Percentiles rank a stretch among this genome's conserved stretches.
phyloP scores from a whole-genome alignment of 305 asterid genomes.

The Fraxinus angustifolia region DNA sequence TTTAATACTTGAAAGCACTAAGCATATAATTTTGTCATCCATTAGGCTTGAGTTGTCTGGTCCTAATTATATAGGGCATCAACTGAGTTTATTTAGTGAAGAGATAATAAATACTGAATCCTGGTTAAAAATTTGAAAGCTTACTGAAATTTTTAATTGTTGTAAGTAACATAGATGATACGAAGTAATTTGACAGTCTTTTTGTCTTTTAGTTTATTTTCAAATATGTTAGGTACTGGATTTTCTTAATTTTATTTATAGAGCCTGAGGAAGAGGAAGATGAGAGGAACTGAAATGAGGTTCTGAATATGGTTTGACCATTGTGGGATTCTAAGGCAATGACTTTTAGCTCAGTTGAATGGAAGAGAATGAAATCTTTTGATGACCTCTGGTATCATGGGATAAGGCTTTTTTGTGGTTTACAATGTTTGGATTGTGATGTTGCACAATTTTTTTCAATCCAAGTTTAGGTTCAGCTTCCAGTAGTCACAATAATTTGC shows the following conservation, averaged over 20 bases:
- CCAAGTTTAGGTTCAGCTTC: neutral
- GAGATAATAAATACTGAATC: neutral
- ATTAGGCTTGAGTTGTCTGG: neutral
- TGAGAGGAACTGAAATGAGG: neutral
- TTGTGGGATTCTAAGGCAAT: neutral
- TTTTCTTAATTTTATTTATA: neutral
- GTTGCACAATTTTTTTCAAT: neutral
- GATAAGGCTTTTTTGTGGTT: neutral
- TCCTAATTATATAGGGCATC: neutral
- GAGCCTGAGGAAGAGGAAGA: neutral
- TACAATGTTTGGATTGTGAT: neutral
- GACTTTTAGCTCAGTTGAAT: neutral
- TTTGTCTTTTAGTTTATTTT: neutral
- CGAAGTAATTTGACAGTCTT: neutral
- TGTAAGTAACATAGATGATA: neutral
- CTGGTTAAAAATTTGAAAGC: neutral
- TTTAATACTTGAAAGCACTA: too few species aligned
- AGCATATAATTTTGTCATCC: neutral
- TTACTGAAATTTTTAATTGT: constrained; percentile 3
- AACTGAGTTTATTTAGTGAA: neutral
- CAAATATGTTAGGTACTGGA: neutral
- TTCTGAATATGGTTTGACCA: neutral
- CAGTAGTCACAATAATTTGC: neutral
- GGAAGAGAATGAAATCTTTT: constrained; percentile 4
- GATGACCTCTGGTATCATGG: neutral